Evolutionary conservation across 2,329 filamentous ascomycete genomes (phyloP).

Genomic region (Monascus ruber): DNA sequence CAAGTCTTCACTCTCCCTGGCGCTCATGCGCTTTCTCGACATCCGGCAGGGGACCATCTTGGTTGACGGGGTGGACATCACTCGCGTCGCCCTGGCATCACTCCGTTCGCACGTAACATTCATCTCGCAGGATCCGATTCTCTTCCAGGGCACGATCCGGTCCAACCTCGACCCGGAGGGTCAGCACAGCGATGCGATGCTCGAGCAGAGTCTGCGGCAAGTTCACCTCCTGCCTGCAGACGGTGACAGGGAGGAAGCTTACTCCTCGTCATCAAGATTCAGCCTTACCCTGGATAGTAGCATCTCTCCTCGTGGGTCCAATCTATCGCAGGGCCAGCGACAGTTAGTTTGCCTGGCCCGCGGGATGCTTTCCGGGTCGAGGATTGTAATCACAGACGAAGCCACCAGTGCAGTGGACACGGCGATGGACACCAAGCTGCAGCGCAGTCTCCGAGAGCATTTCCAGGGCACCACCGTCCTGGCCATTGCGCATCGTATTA

Average conservation of each 20-base stretch:
- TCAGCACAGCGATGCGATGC: slow-evolving; percentile 40
- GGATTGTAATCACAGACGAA: slow-evolving; percentile 68
- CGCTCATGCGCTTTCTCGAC: neutral
- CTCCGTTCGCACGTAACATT: slow-evolving; percentile 40
- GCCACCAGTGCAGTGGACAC: slow-evolving; percentile 67
- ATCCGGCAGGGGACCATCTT: neutral
- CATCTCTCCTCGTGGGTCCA: slow-evolving; percentile 44
- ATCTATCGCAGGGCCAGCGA: slow-evolving; percentile 47
- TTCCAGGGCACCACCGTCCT: slow-evolving; percentile 56
- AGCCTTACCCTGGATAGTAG: slow-evolving; percentile 28
- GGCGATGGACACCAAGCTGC: slow-evolving; percentile 60
- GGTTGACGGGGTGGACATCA: neutral
- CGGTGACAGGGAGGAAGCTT: neutral
- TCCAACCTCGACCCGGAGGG: slow-evolving; percentile 47
- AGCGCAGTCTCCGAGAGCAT: slow-evolving; percentile 59
- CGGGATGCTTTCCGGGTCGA: slow-evolving; percentile 58
- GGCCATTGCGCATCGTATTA: slow-evolving; percentile 62
- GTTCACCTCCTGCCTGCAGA: slow-evolving; percentile 16
- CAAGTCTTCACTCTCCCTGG: neutral
- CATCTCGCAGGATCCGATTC: slow-evolving; percentile 29
- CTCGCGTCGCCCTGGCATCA: neutral
- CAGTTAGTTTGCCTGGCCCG: slow-evolving; percentile 42
- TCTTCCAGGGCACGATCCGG: slow-evolving; percentile 46
- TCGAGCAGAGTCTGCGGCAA: slow-evolving; percentile 36
- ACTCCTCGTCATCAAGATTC: neutral